Evolutionary conservation across 139 green algal genomes (phyloP), one percentile per base, ranked within the genome.

Genomic region (Volvox reticuliferus): DNA sequence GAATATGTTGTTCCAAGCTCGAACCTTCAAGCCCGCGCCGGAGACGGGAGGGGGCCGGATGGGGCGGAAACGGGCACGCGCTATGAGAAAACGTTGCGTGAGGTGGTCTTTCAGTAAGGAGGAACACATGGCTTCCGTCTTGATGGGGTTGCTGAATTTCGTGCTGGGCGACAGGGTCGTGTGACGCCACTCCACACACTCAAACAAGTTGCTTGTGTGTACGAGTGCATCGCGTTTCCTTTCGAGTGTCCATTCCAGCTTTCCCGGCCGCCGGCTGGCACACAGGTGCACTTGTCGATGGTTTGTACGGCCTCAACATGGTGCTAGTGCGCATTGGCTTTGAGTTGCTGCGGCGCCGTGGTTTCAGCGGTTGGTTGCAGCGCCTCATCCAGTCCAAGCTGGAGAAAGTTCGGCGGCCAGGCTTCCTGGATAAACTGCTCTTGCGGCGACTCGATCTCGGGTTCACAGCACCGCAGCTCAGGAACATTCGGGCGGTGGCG

Each of bases 271-370:
- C 71, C 71, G 26, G 9, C 14, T 20, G 14, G 26, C 71, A 9
- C 71, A n/a, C 87, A 77, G 89, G 83, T 0, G 75, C 76, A 17
- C 37, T 77, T 22, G 83, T 93, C 36, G 82, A 90, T 0, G n/a
- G 21, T 2, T 50, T 93, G 18, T 78, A 90, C 75, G 89, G 89
- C 63, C 83, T 93, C 36, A 93, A 93, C 77, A 73, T 83, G 73
- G 82, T 90, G 82, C 82, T 93, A 19, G 37, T 90, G 65, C 89
- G 89, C n/a, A 35, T 93, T 0, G 89, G 36, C 37, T 93, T 82
- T 24, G 89, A 93, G 89, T 65, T 93, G 76, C 89, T 93, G 75
- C 36, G 89, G 21, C 28, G 82, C 30, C 28, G n/a, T 9, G 75
- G 62, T 14, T 93, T 93, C 77, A 36, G 32, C n/a, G 22, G 6